Evolutionary conservation across 306 rosid species (phyloP).

Genomic region (Acmispon strigosus): DNA sequence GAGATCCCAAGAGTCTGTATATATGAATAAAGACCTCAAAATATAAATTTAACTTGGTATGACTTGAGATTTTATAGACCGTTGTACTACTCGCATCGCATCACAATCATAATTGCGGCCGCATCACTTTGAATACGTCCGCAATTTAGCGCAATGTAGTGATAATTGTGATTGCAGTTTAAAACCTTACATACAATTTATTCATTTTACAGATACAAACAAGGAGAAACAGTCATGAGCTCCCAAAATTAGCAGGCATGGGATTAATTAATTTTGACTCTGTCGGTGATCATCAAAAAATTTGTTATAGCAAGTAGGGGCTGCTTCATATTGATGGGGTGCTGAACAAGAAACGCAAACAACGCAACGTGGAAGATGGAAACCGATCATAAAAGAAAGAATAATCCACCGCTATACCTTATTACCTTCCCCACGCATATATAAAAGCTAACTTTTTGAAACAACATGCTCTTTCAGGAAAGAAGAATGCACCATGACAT

Average conservation of each 20-base stretch:
- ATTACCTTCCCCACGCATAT: constrained; percentile 6
- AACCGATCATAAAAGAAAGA: neutral
- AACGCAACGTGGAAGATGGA: neutral
- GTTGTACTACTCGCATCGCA: no score
- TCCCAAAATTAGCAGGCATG: neutral
- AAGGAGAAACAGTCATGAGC: neutral
- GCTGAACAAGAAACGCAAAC: constrained; percentile 2
- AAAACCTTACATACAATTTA: neutral
- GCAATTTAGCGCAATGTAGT: no score
- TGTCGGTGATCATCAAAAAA: constrained; percentile 21
- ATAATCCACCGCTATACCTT: constrained; percentile 8
- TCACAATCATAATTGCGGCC: no score
- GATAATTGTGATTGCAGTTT: no score
- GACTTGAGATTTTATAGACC: no score
- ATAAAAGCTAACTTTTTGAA: constrained; percentile 7
- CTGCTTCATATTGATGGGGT: neutral
- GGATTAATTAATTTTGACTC: neutral
- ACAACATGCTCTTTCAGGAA: constrained; percentile 8
- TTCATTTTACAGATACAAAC: neutral
- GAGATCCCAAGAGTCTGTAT: neutral
- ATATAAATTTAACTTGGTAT: no score
- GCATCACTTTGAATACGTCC: no score
- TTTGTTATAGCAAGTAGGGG: neutral
- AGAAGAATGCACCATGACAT: neutral
- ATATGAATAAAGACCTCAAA: no score